These are phyloP conservation scores for Isatis tinctoria DNA, from an alignment of 345 rosid genomes.

Conservation along the genomic window DNA sequence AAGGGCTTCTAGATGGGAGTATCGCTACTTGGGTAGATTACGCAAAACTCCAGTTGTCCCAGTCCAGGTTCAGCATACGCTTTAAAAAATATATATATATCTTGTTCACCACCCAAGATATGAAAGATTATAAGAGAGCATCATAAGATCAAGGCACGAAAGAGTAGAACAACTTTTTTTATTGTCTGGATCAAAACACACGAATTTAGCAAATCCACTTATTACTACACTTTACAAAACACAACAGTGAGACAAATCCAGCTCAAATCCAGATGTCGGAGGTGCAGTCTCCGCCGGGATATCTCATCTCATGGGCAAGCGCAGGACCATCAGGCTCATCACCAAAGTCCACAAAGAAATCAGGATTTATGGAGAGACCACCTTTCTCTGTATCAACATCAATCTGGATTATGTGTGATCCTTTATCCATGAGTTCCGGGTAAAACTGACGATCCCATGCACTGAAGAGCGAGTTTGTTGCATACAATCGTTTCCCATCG, in stretches of 20 bases:
- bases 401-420: slow-evolving; percentile 81
- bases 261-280: slow-evolving; percentile 69
- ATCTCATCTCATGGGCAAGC: slow-evolving; percentile 89
- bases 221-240: background rate
- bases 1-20: no score
- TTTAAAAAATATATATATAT: no score
- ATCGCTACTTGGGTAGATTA: no score
- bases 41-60: background rate
- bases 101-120: no score
- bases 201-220: background rate
- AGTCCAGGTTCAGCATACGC: no score
- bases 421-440: slow-evolving; percentile 67
- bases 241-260: background rate
- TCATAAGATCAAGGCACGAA: background rate
- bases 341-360: slow-evolving; percentile 77
- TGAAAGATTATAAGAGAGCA: background rate
- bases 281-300: slow-evolving; percentile 90
- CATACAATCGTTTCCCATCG: slow-evolving; percentile 83
- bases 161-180: background rate
- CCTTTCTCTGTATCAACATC: slow-evolving; percentile 74
- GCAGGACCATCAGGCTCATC: slow-evolving; percentile 81
- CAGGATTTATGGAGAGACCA: slow-evolving; percentile 61
- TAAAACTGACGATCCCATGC: slow-evolving; percentile 80
- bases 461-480: slow-evolving; percentile 80
- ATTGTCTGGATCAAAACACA: background rate